Evolutionary conservation across 805 yeast species (phyloP).

Genomic region (Cyberlindnera lachancei): DNA sequence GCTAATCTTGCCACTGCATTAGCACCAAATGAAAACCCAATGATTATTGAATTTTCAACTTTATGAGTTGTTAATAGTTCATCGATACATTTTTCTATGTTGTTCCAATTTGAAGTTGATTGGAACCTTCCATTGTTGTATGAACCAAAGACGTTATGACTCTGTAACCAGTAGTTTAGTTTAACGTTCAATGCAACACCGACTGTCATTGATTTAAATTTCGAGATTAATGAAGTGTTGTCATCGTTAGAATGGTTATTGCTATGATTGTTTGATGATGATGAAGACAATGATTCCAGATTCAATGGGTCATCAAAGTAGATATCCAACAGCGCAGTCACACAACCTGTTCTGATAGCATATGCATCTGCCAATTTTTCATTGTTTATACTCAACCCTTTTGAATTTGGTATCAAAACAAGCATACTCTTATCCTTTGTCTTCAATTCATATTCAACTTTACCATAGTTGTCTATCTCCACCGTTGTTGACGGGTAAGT

Average conservation of each 20-base stretch:
- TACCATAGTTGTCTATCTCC: conserved; percentile 19
- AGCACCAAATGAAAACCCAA: conserved; percentile 22
- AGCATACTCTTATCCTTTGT: conserved; percentile 22
- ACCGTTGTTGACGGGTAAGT: conserved; percentile 16
- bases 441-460: conserved; percentile 17
- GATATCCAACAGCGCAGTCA: conserved; percentile 18
- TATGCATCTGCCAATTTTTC: conserved; percentile 22
- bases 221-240: conserved; percentile 7
- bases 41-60: conserved; percentile 13
- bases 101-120: conserved; percentile 15
- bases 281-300: conserved; percentile 3
- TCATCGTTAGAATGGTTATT: neutral
- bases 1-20: conserved; percentile 17
- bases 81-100: conserved; percentile 9
- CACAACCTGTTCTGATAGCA: conserved; percentile 22
- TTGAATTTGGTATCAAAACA: conserved; percentile 19
- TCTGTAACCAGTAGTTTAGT: conserved; percentile 17
- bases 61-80: conserved; percentile 15
- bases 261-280: too few relatives aligned
- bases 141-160: conserved; percentile 18
- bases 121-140: conserved; percentile 13
- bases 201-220: conserved; percentile 12
- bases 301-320: conserved; percentile 18
- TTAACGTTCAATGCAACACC: conserved; percentile 14
- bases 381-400: conserved; percentile 18